Percentiles rank a stretch among this genome's conserved stretches.
phyloP scores from a whole-genome alignment of 768 basidiomycete genomes.

The Trametopsis cervina region DNA sequence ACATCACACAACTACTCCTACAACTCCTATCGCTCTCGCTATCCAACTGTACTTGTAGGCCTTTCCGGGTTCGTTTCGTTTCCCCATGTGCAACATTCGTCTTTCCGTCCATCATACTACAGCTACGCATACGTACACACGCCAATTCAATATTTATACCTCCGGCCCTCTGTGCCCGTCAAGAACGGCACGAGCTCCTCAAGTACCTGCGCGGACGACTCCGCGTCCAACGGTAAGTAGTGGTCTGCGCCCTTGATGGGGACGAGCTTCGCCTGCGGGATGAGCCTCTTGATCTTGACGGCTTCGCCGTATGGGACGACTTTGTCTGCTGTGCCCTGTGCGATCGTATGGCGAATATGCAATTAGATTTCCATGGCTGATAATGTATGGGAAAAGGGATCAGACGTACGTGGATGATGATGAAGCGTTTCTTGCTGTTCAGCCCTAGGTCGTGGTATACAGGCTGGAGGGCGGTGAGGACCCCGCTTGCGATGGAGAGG shows the following conservation, averaged over 20 bases:
- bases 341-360: too few relatives aligned
- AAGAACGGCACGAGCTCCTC: slow-evolving; percentile 14
- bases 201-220: slow-evolving; percentile 15
- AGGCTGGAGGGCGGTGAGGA: slow-evolving; percentile 48
- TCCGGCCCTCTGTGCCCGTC: neutral
- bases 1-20: too few relatives aligned
- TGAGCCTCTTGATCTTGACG: slow-evolving; percentile 35
- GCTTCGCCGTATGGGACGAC: slow-evolving; percentile 51
- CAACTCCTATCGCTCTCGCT: too few relatives aligned
- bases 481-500: slow-evolving; percentile 43
- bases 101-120: too few relatives aligned
- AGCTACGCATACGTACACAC: too few relatives aligned
- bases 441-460: slow-evolving; percentile 38
- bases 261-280: slow-evolving; percentile 40
- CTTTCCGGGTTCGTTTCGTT: too few relatives aligned
- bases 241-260: slow-evolving; percentile 47
- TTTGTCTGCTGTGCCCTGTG: slow-evolving; percentile 52
- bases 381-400: neutral
- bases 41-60: too few relatives aligned
- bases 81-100: too few relatives aligned
- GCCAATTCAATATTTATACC: too few relatives aligned
- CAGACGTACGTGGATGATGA: slow-evolving; percentile 49
- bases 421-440: slow-evolving; percentile 37
- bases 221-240: slow-evolving; percentile 26
- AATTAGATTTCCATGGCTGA: neutral